phyloP scores from a whole-genome alignment of 1,284 basidiomycete species.

The Pseudozyma hubeiensis region DNA sequence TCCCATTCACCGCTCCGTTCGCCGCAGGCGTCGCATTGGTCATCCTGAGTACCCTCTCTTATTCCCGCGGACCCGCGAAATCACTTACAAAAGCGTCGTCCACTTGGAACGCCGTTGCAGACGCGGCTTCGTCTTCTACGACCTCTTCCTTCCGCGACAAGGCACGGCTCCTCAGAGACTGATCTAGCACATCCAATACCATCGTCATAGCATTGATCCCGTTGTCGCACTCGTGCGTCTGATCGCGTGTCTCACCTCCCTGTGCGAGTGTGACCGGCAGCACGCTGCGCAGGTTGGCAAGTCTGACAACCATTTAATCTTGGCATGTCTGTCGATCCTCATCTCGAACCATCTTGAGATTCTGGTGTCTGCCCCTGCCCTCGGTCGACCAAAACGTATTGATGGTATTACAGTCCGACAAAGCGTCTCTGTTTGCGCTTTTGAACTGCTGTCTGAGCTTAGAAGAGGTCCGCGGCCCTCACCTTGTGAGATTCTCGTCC shows the following conservation, averaged over 20 bases:
- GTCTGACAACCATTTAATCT: no score
- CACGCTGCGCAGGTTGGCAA: no score
- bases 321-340: no score
- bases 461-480: conserved; percentile 50
- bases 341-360: no score
- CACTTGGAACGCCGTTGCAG: conserved; percentile 24
- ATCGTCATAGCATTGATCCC: background rate
- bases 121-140: conserved; percentile 21
- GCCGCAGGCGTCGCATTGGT: conserved; percentile 84
- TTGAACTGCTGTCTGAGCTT: background rate
- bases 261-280: background rate
- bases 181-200: conserved; percentile 1
- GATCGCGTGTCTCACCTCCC: background rate
- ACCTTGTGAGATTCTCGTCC: conserved; percentile 25
- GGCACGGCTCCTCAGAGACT: conserved; percentile 32
- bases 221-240: no score
- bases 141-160: conserved; percentile 33
- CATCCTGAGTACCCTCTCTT: conserved; percentile 86
- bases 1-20: conserved; percentile 85
- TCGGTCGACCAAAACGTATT: no score
- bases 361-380: no score
- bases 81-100: conserved; percentile 8
- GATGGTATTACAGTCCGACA: no score
- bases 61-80: conserved; percentile 69
- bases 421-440: no score